phyloP scores from a whole-genome alignment of 2,329 filamentous ascomycete genomes.

The Colletotrichum sp. region DNA sequence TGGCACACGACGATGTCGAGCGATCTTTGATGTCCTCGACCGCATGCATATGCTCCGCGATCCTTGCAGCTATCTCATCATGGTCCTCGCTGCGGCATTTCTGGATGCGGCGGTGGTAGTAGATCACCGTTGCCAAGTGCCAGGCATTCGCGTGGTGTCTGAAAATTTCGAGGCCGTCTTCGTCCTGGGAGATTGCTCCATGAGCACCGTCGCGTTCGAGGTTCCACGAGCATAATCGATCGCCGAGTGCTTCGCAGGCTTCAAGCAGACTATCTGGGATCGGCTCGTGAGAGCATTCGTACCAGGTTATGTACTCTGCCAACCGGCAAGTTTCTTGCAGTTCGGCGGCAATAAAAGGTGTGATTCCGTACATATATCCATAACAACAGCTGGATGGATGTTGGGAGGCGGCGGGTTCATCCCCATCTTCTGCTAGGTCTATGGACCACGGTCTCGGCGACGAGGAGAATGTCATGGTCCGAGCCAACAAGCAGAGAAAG shows the following conservation, averaged over 20 bases:
- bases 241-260: background rate
- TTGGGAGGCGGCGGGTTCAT: background rate
- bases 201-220: background rate
- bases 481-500: background rate
- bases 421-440: rapidly evolving
- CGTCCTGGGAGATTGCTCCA: background rate
- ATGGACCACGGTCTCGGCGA: background rate
- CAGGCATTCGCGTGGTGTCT: background rate
- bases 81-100: background rate
- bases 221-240: background rate
- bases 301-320: background rate
- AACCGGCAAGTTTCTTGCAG: background rate
- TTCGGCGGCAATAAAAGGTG: background rate
- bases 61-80: background rate
- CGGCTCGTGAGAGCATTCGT: background rate
- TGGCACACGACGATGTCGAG: background rate
- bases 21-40: background rate
- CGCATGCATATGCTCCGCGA: background rate
- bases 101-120: background rate
- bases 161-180: background rate
- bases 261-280: background rate
- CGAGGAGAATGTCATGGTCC: background rate
- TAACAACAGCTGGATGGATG: background rate
- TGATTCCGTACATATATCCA: conserved; percentile 1
- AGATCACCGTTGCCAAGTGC: background rate